Evolutionary conservation across 2,329 filamentous ascomycete genomes (phyloP), one percentile per base, ranked within the genome.

Genomic region (Lasiodiplodia theobromae): DNA sequence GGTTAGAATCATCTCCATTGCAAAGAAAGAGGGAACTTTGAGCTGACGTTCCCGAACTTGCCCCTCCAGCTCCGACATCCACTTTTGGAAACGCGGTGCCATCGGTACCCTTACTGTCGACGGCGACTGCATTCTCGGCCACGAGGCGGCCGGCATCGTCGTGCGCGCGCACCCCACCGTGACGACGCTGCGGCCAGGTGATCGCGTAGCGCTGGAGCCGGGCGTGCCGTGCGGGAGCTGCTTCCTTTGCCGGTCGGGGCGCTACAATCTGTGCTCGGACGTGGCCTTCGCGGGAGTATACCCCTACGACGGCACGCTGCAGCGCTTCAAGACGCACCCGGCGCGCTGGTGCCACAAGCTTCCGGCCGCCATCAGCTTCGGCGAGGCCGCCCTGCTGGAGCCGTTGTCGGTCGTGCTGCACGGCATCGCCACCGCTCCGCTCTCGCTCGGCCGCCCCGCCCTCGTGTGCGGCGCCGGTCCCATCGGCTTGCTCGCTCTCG

Each of bases 191-290:
- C 82, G 84, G 71, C 81, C 83, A 16, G 81, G 88, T 12, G 89
- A 92, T 73, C 82, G 88, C 64, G 88, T 92, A 11, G 89, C 89
- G 3, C 79, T 92, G 18, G 89, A 92, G 73, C 88, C 89, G 0
- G 88, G 89, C 23, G 86, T 90, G 0, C 87, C 89, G 0, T 92
- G 90, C 73, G 83, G 83, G 12, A 76, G 80, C 40, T 91, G 89
- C 74, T 88, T 86, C 72, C 81, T 88, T 21, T 91, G 89, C 74
- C 77, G 77, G 62, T 84, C 85, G 31, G 89, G 88, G 3, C 85
- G 87, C 12, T 90, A 89, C 72, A 90, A 90, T 72, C 84, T 90
- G 6, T 91, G 89, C 73, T 84, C 88, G 70, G 83, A 87, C 63
- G 88, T 90, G 3, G 80, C 83, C 57, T 91, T 91, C 72, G 81